Base-by-base conservation (phyloP, 257 asterid genomes). In the Solanum peruvianum region DNA sequence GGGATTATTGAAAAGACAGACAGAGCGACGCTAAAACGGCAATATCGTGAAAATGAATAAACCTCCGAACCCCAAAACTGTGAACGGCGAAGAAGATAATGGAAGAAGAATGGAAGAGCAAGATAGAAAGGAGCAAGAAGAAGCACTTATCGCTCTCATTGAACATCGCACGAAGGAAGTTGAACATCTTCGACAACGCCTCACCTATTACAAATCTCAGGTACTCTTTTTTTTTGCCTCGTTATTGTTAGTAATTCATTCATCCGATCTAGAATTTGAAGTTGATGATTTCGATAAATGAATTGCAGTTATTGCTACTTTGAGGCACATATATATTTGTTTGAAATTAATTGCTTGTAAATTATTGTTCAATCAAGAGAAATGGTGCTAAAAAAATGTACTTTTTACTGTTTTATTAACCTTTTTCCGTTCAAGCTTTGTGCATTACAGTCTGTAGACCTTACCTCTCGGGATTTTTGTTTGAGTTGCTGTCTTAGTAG, bases 101-200 rank as follows among this genome's bases (percentile, higher is more conserved):
- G 80, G 77, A 62, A 62, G 70, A 10, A n/a, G 31, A 49, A 39
- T 37, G 42, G 85, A 76, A 56, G 44, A 84, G 47, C 37, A 89
- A 88, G 83, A 83, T 45, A 91, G 87, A 87, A 67, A 84, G 7
- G 98, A 93, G 86, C 95, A 92, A 91, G 98, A 95, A 85, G 96
- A 92, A 91, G 98, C 98, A 58, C 89, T 94, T 25, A 90, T 94
- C 7, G 98, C 96, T 71, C 96, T 96, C 37, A 77, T 92, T 20
- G 99, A 94, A 73, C 98, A 94, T 71, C 98, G 99, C 5, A 83
- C 92, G n/a, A 94, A 92, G 87, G 99, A 96, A 93, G 99, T 95
- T 67, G 92, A 91, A 56, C 96, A 94, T 88, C 92, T 93, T 44
- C 95, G 94, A 88, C 92, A 88, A 44, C 99, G 98, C 42, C 84